These are phyloP conservation scores for Botrytis paeoniae DNA, from an alignment of 2,329 filamentous ascomycete species.

Conservation along the genomic window DNA sequence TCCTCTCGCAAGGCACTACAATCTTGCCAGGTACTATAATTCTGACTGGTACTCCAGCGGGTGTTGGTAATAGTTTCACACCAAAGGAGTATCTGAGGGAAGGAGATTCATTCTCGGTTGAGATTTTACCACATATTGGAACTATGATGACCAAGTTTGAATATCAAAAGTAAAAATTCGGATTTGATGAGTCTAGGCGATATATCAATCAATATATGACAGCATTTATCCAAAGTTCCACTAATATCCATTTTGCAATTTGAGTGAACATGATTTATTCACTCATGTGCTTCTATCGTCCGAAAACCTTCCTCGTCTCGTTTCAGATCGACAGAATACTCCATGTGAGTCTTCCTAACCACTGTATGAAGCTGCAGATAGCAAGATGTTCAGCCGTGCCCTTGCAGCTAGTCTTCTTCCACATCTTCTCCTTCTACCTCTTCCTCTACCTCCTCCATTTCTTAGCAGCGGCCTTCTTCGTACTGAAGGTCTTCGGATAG, in stretches of 20 bases:
- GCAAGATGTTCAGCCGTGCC: background rate
- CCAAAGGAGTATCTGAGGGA: constrained; percentile 45
- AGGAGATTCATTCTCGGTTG: constrained; percentile 48
- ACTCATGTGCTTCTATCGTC: background rate
- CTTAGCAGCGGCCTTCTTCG: background rate
- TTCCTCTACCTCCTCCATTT: background rate
- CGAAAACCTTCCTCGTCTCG: background rate
- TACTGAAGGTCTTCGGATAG: constrained; percentile 1
- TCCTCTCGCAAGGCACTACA: constrained; percentile 44
- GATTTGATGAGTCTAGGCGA: background rate
- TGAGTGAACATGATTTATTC: background rate
- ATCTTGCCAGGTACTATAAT: constrained; percentile 45
- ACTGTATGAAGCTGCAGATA: constrained; percentile 10
- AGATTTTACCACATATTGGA: constrained; percentile 48
- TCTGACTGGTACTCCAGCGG: constrained; percentile 47
- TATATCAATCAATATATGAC: background rate
- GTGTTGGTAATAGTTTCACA: constrained; percentile 34
- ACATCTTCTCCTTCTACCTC: background rate
- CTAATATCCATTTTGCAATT: background rate
- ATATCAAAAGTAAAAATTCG: constrained; percentile 35
- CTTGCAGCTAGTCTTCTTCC: constrained; percentile 3
- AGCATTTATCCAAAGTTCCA: background rate
- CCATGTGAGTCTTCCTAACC: background rate
- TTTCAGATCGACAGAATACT: background rate
- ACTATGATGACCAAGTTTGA: constrained; percentile 46